phyloP scores from a whole-genome alignment of 352 stramenopile genomes.

The Labyrinthula sp. region DNA sequence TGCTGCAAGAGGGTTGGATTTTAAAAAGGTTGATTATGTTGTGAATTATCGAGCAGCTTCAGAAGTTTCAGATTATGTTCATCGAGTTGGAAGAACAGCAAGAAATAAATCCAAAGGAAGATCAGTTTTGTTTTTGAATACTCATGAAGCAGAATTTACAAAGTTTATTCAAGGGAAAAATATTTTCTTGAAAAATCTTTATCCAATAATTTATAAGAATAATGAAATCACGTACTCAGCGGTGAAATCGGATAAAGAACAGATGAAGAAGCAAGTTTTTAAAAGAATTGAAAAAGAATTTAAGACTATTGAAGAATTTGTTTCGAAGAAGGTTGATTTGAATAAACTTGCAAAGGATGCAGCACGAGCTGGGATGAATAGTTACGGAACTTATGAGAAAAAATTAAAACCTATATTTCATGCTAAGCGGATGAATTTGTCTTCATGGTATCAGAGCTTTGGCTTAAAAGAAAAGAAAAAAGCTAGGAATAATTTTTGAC shows the following conservation, averaged over 20 bases:
- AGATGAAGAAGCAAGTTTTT: too few relatives aligned
- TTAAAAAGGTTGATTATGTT: slow-evolving; percentile 63
- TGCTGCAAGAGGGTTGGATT: slow-evolving; percentile 58
- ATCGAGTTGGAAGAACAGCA: slow-evolving; percentile 57
- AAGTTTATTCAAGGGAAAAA: too few relatives aligned
- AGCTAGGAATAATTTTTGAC: too few relatives aligned
- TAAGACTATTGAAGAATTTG: too few relatives aligned
- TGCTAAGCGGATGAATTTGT: slow-evolving; percentile 67
- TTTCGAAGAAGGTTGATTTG: too few relatives aligned
- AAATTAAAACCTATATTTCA: slow-evolving; percentile 72
- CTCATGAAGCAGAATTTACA: too few relatives aligned
- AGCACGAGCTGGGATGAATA: slow-evolving; percentile 70
- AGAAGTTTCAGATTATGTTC: slow-evolving; percentile 58
- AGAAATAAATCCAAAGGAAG: slow-evolving; percentile 41
- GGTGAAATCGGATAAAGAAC: too few relatives aligned
- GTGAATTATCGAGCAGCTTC: slow-evolving; percentile 68
- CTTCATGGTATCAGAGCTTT: slow-evolving; percentile 75
- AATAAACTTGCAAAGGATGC: slow-evolving; percentile 57
- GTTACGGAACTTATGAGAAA: slow-evolving; percentile 66
- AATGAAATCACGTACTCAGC: too few relatives aligned
- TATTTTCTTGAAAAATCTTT: too few relatives aligned
- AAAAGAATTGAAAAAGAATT: too few relatives aligned
- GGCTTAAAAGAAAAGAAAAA: slow-evolving; percentile 31
- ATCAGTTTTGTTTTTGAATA: too few relatives aligned
- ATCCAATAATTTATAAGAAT: too few relatives aligned